Percentiles rank a stretch among this genome's conserved stretches.
phyloP scores from a whole-genome alignment of 2,329 filamentous ascomycete genomes.

The Talaromyces sp. region DNA sequence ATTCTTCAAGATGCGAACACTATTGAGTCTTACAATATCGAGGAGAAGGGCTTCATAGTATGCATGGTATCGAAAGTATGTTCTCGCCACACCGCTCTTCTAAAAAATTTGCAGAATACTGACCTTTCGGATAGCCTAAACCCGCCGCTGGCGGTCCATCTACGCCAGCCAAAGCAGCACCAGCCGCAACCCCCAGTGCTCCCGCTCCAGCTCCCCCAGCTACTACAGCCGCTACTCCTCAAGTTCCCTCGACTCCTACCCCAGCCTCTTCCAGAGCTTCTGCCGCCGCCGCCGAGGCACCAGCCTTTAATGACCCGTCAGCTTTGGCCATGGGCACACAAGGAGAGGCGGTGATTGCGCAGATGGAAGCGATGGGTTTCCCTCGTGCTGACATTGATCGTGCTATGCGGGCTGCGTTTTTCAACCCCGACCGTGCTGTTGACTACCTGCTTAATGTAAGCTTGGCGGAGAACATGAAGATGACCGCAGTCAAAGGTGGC shows the following conservation, averaged over 20 bases:
- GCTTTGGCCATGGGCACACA: slow-evolving; percentile 83
- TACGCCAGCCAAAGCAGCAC: slow-evolving; percentile 36
- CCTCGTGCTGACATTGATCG: slow-evolving; percentile 81
- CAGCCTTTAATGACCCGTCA: slow-evolving; percentile 66
- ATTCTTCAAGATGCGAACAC: slow-evolving; percentile 97
- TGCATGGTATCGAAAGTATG: slow-evolving; percentile 96
- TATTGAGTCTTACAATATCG: slow-evolving; percentile 94
- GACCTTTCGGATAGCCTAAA: slow-evolving; percentile 61
- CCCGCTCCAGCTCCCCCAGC: slow-evolving; percentile 52
- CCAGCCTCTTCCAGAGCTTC: slow-evolving; percentile 30
- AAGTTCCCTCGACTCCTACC: slow-evolving; percentile 48
- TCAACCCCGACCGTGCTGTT: slow-evolving; percentile 94
- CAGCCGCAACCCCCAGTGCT: slow-evolving; percentile 39
- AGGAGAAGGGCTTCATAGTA: slow-evolving; percentile 99
- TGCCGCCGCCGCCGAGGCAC: slow-evolving; percentile 36
- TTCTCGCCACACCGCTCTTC: not conserved
- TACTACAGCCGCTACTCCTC: slow-evolving; percentile 39
- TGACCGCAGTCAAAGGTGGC: not conserved
- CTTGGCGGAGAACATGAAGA: slow-evolving; percentile 18
- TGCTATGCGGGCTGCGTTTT: slow-evolving; percentile 93
- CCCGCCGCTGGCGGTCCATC: slow-evolving; percentile 36
- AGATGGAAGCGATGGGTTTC: slow-evolving; percentile 98
- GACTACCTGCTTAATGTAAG: slow-evolving; percentile 87
- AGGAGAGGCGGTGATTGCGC: slow-evolving; percentile 74
- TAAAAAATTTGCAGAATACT: slow-evolving; percentile 18